These are phyloP conservation scores for Aegilops longissima DNA, from an alignment of 176 grass and related monocot species.

Conservation along the genomic window DNA sequence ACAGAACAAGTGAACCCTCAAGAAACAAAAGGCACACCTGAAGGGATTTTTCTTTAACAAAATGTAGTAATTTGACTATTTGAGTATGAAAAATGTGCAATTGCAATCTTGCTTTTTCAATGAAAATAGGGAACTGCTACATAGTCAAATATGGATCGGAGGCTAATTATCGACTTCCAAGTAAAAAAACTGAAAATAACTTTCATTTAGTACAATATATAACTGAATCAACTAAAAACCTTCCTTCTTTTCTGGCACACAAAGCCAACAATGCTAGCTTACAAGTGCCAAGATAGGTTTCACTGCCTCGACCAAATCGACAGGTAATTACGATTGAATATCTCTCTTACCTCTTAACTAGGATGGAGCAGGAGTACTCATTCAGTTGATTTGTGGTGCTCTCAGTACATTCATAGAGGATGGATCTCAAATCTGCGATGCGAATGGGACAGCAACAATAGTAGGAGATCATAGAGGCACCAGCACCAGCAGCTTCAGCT, in stretches of 20 bases:
- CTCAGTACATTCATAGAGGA: slow-evolving; percentile 9
- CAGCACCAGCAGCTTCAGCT: not conserved
- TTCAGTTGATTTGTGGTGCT: not conserved
- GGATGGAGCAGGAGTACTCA: slow-evolving; percentile 4
- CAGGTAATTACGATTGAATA: not conserved
- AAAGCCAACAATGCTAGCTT: not conserved
- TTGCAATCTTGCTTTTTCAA: not conserved
- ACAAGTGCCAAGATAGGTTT: not conserved
- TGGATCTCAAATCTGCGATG: not conserved
- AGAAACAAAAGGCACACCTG: not conserved
- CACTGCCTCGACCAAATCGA: too few relatives aligned
- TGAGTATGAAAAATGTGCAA: not conserved
- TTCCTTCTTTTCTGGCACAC: not conserved
- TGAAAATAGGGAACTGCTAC: not conserved
- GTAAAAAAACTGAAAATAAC: not conserved
- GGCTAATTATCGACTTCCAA: not conserved
- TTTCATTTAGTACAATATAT: not conserved
- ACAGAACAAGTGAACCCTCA: not conserved
- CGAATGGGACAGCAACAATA: not conserved
- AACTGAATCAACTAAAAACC: not conserved
- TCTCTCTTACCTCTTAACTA: slow-evolving; percentile 1
- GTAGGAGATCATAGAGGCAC: not conserved
- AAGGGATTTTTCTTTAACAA: not conserved
- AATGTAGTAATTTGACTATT: not conserved
- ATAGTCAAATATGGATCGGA: not conserved